Conservation (phyloP, 1,284 basidiomycete genomes). For the Cutaneotrichosporon cyanovorans region DNA sequence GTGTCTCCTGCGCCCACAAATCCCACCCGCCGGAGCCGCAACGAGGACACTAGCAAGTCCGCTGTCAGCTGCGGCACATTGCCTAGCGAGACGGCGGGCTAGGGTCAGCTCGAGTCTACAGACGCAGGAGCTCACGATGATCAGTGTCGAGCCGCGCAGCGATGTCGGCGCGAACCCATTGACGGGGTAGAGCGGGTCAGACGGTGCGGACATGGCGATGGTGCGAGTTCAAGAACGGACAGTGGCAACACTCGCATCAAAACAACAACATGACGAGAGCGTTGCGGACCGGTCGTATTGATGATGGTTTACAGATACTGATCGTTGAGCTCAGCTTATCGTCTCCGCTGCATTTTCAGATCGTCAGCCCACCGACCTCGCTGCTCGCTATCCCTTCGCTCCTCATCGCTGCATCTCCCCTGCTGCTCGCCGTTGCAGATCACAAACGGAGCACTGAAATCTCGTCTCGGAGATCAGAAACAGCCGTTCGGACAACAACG, state of each 20-base stretch:
- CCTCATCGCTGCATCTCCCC: no score
- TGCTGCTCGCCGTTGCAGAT: no score
- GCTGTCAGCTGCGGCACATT: slow-evolving; percentile 68
- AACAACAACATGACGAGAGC: slow-evolving; percentile 3
- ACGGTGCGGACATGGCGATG: neutral
- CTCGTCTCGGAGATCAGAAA: no score
- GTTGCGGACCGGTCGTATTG: no score
- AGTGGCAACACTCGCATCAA: neutral
- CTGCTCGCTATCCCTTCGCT: no score
- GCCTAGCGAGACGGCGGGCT: slow-evolving; percentile 72
- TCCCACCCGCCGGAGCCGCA: slow-evolving; percentile 56
- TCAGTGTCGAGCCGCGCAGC: slow-evolving; percentile 8
- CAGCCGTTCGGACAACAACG: no score
- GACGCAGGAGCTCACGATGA: slow-evolving; percentile 13
- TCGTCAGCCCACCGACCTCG: no score
- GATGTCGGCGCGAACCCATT: slow-evolving; percentile 6
- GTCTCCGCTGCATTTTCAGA: no score
- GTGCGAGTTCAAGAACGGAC: neutral
- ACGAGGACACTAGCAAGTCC: slow-evolving; percentile 62
- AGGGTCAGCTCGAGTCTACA: slow-evolving; percentile 61
- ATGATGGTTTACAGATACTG: no score
- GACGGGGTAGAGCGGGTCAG: slow-evolving; percentile 13
- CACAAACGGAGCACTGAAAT: no score
- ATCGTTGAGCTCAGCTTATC: no score
- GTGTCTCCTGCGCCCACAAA: slow-evolving; percentile 54